phyloP scores from a whole-genome alignment of 768 basidiomycete species.

The Coprinopsis cinerea region DNA sequence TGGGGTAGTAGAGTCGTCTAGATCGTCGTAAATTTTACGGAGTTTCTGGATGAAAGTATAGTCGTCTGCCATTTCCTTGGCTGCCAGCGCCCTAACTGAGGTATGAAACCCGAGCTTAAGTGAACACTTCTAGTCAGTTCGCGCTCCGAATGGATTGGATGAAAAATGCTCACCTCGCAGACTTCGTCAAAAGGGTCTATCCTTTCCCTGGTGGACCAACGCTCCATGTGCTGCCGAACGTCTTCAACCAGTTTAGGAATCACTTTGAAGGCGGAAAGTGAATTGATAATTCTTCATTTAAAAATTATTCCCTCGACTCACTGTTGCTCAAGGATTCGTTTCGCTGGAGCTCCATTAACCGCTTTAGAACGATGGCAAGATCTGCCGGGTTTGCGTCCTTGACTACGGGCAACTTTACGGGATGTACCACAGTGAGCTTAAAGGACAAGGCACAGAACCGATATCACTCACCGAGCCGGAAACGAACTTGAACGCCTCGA shows the following conservation, averaged over 20 bases:
- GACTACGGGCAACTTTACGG: neutral
- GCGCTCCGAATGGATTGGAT: neutral
- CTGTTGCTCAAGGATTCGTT: neutral
- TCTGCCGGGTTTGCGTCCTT: neutral
- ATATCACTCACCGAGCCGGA: neutral
- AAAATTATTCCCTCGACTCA: neutral
- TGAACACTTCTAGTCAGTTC: neutral
- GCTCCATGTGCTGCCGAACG: neutral
- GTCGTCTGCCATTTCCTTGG: slow-evolving; percentile 1
- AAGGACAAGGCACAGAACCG: neutral
- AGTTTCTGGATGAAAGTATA: neutral
- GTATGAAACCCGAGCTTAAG: slow-evolving; percentile 1
- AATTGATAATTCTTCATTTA: neutral
- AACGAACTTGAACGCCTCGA: neutral
- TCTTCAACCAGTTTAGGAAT: neutral
- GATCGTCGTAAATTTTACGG: neutral
- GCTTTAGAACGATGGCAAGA: neutral
- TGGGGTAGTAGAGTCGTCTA: neutral
- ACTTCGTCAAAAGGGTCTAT: slow-evolving; percentile 2
- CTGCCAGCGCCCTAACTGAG: neutral
- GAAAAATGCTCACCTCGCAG: neutral
- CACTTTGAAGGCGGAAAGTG: neutral
- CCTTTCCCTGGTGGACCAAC: neutral
- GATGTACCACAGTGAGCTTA: neutral
- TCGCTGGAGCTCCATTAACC: neutral